Evolutionary conservation across 495 filamentous ascomycete species (phyloP).

Genomic region (Aspergillus funiculosus): DNA sequence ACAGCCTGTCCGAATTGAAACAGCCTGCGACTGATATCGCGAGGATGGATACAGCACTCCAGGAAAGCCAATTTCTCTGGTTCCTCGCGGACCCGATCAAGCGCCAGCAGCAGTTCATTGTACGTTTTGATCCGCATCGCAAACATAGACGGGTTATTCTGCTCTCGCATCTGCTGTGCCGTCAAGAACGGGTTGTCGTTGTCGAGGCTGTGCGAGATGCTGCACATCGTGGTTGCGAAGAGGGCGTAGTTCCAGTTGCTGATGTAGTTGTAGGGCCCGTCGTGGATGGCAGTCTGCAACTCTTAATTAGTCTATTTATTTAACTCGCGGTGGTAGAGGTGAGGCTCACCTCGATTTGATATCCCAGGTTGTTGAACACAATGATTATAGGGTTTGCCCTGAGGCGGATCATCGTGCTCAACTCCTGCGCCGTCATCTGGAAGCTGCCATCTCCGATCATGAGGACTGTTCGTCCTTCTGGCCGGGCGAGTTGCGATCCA

Average conservation of each 20-base stretch:
- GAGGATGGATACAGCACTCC: slow-evolving; percentile 17
- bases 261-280: slow-evolving; percentile 17
- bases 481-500: slow-evolving; percentile 23
- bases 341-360: slow-evolving; percentile 48
- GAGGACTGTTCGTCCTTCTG: slow-evolving; percentile 47
- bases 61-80: slow-evolving; percentile 8
- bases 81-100: slow-evolving; percentile 4
- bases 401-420: slow-evolving; percentile 62
- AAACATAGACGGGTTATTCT: slow-evolving; percentile 4
- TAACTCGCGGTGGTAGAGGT: background rate
- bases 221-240: slow-evolving; percentile 1
- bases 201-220: background rate
- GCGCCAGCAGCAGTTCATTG: slow-evolving; percentile 1
- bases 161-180: background rate
- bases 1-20: no score
- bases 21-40: slow-evolving; percentile 13
- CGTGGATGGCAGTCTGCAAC: slow-evolving; percentile 14
- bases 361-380: slow-evolving; percentile 57
- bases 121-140: slow-evolving; percentile 5
- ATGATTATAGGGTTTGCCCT: slow-evolving; percentile 59
- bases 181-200: background rate
- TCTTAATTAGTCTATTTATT: background rate
- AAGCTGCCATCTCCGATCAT: slow-evolving; percentile 70
- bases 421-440: slow-evolving; percentile 64
- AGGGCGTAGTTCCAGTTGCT: slow-evolving; percentile 16